These are phyloP conservation scores for Calonectria montana DNA, from an alignment of 2,329 filamentous ascomycete species.

Conservation along the genomic window DNA sequence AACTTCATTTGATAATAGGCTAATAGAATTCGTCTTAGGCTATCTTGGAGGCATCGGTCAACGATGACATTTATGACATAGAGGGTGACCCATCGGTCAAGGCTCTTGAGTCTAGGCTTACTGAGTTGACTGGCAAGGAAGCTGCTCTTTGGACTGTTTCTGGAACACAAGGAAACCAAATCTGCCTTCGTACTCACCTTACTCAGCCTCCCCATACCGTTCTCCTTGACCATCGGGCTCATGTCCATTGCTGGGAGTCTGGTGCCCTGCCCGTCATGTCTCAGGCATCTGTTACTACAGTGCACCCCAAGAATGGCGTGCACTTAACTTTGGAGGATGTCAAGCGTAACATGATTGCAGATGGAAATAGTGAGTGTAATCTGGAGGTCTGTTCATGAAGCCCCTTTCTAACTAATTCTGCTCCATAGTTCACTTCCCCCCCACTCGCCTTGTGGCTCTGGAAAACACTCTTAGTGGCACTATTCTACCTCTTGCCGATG, in stretches of 20 bases:
- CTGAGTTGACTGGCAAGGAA: slow-evolving; percentile 42
- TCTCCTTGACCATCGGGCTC: slow-evolving; percentile 72
- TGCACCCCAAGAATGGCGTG: slow-evolving; percentile 75
- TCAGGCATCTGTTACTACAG: slow-evolving; percentile 73
- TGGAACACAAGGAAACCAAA: slow-evolving; percentile 44
- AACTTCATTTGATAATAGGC: background rate
- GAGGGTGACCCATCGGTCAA: slow-evolving; percentile 42
- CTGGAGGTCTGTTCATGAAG: no score
- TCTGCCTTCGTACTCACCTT: slow-evolving; percentile 42
- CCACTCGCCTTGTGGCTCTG: slow-evolving; percentile 80
- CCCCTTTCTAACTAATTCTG: slow-evolving; percentile 47
- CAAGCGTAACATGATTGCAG: slow-evolving; percentile 49
- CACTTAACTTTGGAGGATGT: slow-evolving; percentile 82
- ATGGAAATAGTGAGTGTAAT: slow-evolving; percentile 38
- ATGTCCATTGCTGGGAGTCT: slow-evolving; percentile 76
- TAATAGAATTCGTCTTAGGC: slow-evolving; percentile 12
- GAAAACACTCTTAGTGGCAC: slow-evolving; percentile 85
- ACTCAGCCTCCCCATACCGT: slow-evolving; percentile 43
- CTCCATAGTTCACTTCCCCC: slow-evolving; percentile 74
- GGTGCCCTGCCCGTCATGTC: slow-evolving; percentile 74
- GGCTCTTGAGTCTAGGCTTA: slow-evolving; percentile 35
- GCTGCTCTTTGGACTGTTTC: slow-evolving; percentile 42
- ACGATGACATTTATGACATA: slow-evolving; percentile 44
- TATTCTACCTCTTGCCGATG: slow-evolving; percentile 78
- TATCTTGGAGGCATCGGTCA: slow-evolving; percentile 42